Evolutionary conservation across 2,329 filamentous ascomycete genomes (phyloP), one percentile per base, ranked within the genome.

Genomic region (Fusarium oligoseptatum): DNA sequence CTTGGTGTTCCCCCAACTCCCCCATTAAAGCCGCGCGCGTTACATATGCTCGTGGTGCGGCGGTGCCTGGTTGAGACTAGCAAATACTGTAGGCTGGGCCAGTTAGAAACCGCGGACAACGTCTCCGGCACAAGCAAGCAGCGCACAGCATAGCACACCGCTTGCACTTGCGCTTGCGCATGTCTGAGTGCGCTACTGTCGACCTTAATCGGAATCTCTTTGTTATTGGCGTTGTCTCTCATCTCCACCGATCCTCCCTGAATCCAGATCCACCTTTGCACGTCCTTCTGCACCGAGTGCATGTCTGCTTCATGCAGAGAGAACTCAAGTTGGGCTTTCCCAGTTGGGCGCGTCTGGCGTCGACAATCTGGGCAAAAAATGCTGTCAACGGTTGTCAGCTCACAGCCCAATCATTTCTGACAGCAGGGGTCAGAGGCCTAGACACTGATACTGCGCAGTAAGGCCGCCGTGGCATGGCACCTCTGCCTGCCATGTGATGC

Each of bases 81-180:
- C 50, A 20, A 14, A 32, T 32, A 32, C 29, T 32, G 27, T n/a
- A 29, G 11, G 17, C 27, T 55, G 36, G 56, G 68, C 68, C 57
- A 60, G 57, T 60, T 14, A 60, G 22, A 60, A 29, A 17, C 17
- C 17, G 15, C 34, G 55, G 55, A 29, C 55, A 22, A 14, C 55
- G 12, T 27, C 6, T 58, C 56, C 36, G 24, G 36, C 20, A n/a
- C 22, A 60, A 29, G 20, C 70, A 57, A 65, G 45, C 45, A 10
- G 8, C 32, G 27, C 27, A 55, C 10, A 55, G 34, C 34, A 36
- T 12, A 17, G 60, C 68, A 76, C 74, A 77, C 72, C 72, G 74
- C 76, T 60, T 34, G 66, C 60, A 32, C 76, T 60, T 64, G 57
- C 52, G 20, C 34, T 63, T 50, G 41, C 11, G 48, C 37, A 11